phyloP scores from a whole-genome alignment of 768 basidiomycete genomes.

The Cystofilobasidium macerans region DNA sequence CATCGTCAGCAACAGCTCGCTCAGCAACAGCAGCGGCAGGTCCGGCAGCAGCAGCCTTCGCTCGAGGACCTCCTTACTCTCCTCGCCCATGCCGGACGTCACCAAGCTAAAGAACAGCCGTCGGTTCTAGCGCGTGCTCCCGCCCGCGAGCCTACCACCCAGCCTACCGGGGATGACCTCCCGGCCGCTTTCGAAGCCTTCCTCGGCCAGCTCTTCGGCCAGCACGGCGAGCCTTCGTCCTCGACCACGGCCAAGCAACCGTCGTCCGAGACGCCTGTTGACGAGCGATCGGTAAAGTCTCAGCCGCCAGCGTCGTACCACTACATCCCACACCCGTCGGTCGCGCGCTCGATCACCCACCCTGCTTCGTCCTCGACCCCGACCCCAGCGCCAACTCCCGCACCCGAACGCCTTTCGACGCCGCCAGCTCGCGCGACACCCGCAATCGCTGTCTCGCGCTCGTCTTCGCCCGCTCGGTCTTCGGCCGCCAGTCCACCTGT shows the following conservation, averaged over 20 bases:
- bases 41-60: slow-evolving; percentile 3
- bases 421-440: neutral
- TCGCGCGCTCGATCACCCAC: slow-evolving; percentile 6
- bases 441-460: neutral
- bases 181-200: neutral
- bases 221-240: neutral
- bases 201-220: neutral
- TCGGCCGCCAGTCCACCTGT: neutral
- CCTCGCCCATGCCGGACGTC: neutral
- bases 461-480: neutral
- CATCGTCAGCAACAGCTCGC: neutral
- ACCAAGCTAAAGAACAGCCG: neutral
- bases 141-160: neutral
- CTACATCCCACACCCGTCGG: slow-evolving; percentile 21
- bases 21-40: neutral
- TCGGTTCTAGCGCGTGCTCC: neutral
- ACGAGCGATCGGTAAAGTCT: neutral
- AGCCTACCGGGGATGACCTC: neutral
- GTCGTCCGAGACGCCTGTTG: too few relatives aligned
- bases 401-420: neutral
- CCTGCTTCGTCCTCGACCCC: neutral
- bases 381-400: neutral
- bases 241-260: neutral
- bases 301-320: slow-evolving; percentile 7
- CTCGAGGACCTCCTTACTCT: slow-evolving; percentile 5